Percentiles rank a stretch among this genome's conserved stretches.
phyloP scores from a whole-genome alignment of 1,139 yeast genomes.

The Debaryomyces fabryi region DNA sequence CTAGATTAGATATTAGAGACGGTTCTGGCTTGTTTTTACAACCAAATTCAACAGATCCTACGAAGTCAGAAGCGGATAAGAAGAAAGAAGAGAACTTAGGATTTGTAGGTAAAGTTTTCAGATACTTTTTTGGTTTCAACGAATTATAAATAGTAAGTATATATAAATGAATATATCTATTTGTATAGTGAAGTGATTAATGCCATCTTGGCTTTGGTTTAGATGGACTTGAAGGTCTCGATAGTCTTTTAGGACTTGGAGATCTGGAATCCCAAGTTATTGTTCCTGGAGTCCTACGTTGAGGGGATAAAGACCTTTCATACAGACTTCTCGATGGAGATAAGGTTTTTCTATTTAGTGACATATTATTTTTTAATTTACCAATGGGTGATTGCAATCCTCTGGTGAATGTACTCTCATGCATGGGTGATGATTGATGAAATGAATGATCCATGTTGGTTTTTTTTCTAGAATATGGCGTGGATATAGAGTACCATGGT shows the following conservation, averaged over 20 bases:
- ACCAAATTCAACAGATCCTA: conserved; percentile 22
- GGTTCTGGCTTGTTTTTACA: conserved; percentile 44
- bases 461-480: conserved; percentile 21
- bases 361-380: conserved; percentile 1
- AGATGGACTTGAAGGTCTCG: conserved; percentile 11
- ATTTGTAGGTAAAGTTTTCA: conserved; percentile 35
- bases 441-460: not conserved
- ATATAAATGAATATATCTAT: conserved; percentile 6
- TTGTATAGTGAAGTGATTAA: conserved; percentile 1
- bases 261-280: conserved; percentile 4
- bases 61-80: conserved; percentile 22
- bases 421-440: conserved; percentile 7
- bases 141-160: conserved; percentile 31
- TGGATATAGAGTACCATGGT: conserved; percentile 26
- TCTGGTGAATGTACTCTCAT: not conserved
- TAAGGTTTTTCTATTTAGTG: conserved; percentile 5
- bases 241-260: conserved; percentile 5
- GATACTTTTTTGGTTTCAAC: conserved; percentile 49
- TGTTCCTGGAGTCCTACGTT: not conserved
- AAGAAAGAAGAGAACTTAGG: conserved; percentile 36
- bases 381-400: conserved; percentile 8
- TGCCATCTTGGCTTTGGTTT: conserved; percentile 11
- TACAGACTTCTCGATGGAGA: conserved; percentile 8
- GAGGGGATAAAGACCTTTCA: conserved; percentile 8
- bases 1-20: conserved; percentile 43